phyloP scores from a whole-genome alignment of 176 grass and related monocot genomes.

The Oryza coarctata region DNA sequence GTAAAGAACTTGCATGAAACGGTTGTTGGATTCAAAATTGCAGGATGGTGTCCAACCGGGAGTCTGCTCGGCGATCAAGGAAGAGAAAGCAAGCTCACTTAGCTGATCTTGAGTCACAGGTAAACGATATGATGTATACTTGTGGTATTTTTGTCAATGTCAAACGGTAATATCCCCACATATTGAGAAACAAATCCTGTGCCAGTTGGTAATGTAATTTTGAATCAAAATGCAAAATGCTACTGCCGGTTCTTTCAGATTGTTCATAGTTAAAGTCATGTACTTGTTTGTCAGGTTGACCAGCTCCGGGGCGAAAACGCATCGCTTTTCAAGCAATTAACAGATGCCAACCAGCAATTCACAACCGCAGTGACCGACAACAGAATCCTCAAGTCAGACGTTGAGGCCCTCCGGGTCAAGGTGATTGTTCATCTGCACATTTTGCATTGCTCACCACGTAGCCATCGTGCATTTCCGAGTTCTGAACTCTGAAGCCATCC shows the following conservation, averaged over 20 bases:
- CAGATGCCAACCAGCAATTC: constrained; percentile 76
- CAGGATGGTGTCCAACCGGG: constrained; percentile 97
- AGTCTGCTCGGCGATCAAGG: constrained; percentile 84
- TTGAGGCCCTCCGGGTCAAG: constrained; percentile 75
- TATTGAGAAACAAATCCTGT: background rate
- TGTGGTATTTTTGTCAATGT: background rate
- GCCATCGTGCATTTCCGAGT: background rate
- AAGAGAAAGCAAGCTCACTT: constrained; percentile 98
- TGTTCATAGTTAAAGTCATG: background rate
- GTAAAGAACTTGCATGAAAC: background rate
- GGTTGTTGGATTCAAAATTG: background rate
- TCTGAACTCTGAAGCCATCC: background rate
- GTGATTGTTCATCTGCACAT: constrained; percentile 28
- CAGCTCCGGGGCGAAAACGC: constrained; percentile 69
- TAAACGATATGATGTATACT: background rate
- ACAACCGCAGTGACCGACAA: constrained; percentile 63
- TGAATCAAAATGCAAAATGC: background rate
- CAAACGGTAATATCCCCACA: background rate
- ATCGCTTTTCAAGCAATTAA: constrained; percentile 79
- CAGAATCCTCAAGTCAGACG: constrained; percentile 84
- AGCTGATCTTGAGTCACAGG: constrained; percentile 77
- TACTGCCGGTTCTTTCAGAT: background rate
- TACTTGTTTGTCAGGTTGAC: constrained; percentile 56
- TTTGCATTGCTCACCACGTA: background rate
- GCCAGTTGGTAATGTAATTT: background rate